Base-by-base conservation (phyloP, 2,329 filamentous ascomycete species). In the Dactylonectria estremocensis region DNA sequence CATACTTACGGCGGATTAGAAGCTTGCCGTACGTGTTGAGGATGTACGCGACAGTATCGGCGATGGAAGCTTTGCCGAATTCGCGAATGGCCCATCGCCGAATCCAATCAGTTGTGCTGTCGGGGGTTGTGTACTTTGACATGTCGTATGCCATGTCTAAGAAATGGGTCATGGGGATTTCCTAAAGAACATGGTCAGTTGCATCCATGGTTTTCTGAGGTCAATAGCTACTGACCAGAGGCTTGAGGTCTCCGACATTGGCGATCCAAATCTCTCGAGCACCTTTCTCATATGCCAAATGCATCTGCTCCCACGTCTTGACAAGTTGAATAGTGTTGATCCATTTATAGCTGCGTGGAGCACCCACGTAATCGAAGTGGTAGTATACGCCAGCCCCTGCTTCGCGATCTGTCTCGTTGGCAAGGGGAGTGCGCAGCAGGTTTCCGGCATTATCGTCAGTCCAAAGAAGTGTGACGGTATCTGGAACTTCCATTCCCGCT, bases 381-480 rank as follows among this genome's bases (percentile, higher is more conserved):
- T 87, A 86, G 68, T 86, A 87, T 2, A 91, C 86, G 24, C 90
- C 90, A 22, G 87, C 86, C 10, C 89, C 89, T 2, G 88, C 89
- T 5, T 81, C 80, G 18, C 90, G 79, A 3, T 82, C 80, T 1
- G 82, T 85, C 75, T 91, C 89, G 33, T 87, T 81, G 0, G 80
- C 82, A 0, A 86, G 80, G 1, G 90, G 90, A 1, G 91, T 82
- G 18, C 89, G 83, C 5, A 88, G 83, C 33, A 90, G 85, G 63
- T 88, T 88, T 0, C 89, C 89, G 77, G 84, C 90, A 72, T 91
- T 92, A 69, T 92, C 90, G 64, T 92, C 90, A 0, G 88, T 84
- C 81, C 89, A 92, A 0, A 92, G 82, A 3, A 92, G 80, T 0
- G 88, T 91, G 28, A 92, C 85, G 68, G 90, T 86, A 13, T 91